Base-by-base conservation (phyloP, 2,329 filamentous ascomycete species). In the Clonostachys solani region DNA sequence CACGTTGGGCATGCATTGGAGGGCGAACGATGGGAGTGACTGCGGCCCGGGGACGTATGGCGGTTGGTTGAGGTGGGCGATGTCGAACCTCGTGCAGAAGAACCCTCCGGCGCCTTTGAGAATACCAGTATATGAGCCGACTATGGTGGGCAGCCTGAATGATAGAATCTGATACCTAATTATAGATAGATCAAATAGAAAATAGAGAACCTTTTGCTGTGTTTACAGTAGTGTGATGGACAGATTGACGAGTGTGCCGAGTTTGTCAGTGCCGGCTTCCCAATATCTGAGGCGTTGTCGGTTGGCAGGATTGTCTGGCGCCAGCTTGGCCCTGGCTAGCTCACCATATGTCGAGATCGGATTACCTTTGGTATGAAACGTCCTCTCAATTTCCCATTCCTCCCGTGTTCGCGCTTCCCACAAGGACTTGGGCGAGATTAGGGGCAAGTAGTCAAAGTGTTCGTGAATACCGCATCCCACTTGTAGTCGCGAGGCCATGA, bases 231-330 rank as follows among this genome's bases (percentile, higher is more conserved):
- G 42, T 33, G 15, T 45, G n/a, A 49, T 48, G 13, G 51, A 58
- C 44, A 60, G 49, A 12, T 55, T 53, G 34, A 60, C 12, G 49
- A 61, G 52, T 0, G 50, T 46, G 1, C 49, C 46, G 48, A 60
- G 44, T 29, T 59, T 61, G 15, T 61, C 59, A 10, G 46, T 46
- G 2, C 59, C 59, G 12, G 52, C 50, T 12, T 61, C 59, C 59
- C 59, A 61, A 18, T 5, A 37, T 10, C 56, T 48, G 12, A 60
- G n/a, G 15, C 3, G 53, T 34, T 1, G 23, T 4, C 23, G 8
- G 23, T 29, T 29, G 23, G 4, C 9, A 29, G 23, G 23, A 29
- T 29, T 29, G 23, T 29, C 23, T 29, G 23, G 23, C 23, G 23
- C 23, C 9, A 29, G 23, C 23, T 29, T 29, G 23, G 23, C 23